A percentile compares a stretch with the other conserved stretches of the same genome.
Evolutionary conservation across 345 rosid species (phyloP).

Genomic region (Acer negundo): DNA sequence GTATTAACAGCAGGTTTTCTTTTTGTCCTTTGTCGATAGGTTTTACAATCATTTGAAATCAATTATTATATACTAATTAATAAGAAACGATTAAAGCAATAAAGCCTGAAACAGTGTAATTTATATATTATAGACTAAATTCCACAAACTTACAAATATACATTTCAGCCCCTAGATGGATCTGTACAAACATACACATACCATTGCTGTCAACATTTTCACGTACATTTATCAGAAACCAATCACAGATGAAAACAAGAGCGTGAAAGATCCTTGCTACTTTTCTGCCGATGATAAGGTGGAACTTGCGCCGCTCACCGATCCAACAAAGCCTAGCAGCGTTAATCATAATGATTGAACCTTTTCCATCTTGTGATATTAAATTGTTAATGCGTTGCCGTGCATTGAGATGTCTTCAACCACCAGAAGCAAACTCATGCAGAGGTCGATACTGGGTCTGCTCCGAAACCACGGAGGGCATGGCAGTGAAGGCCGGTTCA

Average conservation of each 20-base stretch:
- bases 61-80: too few relatives aligned
- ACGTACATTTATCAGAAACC: too few relatives aligned
- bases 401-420: background rate
- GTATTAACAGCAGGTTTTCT: too few relatives aligned
- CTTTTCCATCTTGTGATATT: background rate
- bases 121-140: too few relatives aligned
- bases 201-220: too few relatives aligned
- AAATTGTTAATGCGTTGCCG: background rate
- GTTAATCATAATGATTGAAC: background rate
- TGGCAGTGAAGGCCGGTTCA: slow-evolving; percentile 68
- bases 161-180: too few relatives aligned
- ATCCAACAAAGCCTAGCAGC: background rate
- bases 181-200: too few relatives aligned
- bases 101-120: too few relatives aligned
- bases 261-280: background rate
- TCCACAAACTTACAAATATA: too few relatives aligned
- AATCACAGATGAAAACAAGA: background rate
- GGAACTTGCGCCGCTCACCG: background rate
- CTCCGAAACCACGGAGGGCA: slow-evolving; percentile 21
- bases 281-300: background rate
- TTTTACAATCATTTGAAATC: too few relatives aligned
- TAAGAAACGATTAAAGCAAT: too few relatives aligned
- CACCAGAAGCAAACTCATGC: slow-evolving; percentile 30
- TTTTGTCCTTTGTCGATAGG: too few relatives aligned
- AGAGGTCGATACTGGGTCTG: slow-evolving; percentile 32